phyloP scores from a whole-genome alignment of 257 asterid genomes.

The Nicotiana obtusifolia region DNA sequence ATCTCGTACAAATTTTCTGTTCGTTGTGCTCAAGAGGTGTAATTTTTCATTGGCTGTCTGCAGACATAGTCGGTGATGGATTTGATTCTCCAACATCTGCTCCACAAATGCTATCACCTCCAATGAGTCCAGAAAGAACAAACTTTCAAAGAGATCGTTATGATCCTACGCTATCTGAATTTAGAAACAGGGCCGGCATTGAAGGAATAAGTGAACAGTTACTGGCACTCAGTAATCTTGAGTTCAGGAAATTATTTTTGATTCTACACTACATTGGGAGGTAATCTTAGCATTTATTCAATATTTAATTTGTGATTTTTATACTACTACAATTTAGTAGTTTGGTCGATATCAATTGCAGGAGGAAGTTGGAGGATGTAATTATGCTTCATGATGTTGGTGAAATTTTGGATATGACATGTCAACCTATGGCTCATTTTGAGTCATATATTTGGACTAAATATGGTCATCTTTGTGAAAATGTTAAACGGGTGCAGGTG shows the following conservation, averaged over 20 bases:
- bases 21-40: background rate
- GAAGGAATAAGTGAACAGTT: constrained; percentile 29
- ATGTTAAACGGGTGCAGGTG: constrained; percentile 42
- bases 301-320: background rate
- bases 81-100: constrained; percentile 2
- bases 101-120: background rate
- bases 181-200: constrained; percentile 4
- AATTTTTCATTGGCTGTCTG: background rate
- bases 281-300: constrained; percentile 32
- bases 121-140: background rate
- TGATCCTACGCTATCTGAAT: background rate
- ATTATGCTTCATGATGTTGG: constrained; percentile 34
- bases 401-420: constrained; percentile 29
- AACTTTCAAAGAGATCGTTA: background rate
- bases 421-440: constrained; percentile 41
- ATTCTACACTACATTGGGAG: constrained; percentile 56
- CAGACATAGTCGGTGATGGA: background rate
- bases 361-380: constrained; percentile 52
- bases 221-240: constrained; percentile 37
- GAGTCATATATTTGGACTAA: constrained; percentile 51
- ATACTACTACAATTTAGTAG: background rate
- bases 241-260: constrained; percentile 54
- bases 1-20: background rate
- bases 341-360: constrained; percentile 12
- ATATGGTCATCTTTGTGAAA: constrained; percentile 28